phyloP scores from a whole-genome alignment of 2,329 filamentous ascomycete genomes.

The Onygenales sp. region DNA sequence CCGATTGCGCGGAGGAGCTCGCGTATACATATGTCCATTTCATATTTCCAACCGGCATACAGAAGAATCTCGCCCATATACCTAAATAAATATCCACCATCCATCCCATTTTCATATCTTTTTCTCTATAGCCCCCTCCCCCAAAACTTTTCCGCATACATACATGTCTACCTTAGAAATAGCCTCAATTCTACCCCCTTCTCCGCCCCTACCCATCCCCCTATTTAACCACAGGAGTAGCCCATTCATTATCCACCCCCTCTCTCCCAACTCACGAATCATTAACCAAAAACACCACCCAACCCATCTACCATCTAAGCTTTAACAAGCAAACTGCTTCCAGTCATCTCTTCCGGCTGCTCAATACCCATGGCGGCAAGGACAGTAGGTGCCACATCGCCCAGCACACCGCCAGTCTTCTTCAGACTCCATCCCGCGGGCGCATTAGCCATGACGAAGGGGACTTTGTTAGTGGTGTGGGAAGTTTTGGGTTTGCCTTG shows the following conservation, averaged over 20 bases:
- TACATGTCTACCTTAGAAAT: not conserved
- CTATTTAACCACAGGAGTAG: not conserved
- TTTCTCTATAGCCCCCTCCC: not conserved
- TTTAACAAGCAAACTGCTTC: conserved; percentile 73
- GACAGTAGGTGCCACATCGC: conserved; percentile 93
- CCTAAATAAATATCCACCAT: too few species aligned
- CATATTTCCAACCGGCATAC: too few species aligned
- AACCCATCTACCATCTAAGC: conserved; percentile 16
- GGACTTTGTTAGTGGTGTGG: conserved; percentile 96
- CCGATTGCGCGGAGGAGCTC: too few species aligned
- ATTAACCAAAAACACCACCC: not conserved
- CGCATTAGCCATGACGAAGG: conserved; percentile 96
- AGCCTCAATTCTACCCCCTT: too few species aligned
- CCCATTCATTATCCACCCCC: not conserved
- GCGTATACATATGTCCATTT: too few species aligned
- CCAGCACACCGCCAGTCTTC: conserved; percentile 79
- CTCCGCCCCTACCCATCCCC: not conserved
- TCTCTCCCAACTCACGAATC: not conserved
- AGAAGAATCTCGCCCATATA: too few species aligned
- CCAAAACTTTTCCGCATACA: not conserved
- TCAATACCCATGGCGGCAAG: conserved; percentile 83
- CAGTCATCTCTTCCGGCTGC: conserved; percentile 87
- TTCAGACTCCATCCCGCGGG: conserved; percentile 80
- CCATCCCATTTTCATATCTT: too few species aligned
- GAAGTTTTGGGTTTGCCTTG: conserved; percentile 96